Evolutionary conservation across 305 asterid genomes (phyloP).

Genomic region (Fraxinus sp.): DNA sequence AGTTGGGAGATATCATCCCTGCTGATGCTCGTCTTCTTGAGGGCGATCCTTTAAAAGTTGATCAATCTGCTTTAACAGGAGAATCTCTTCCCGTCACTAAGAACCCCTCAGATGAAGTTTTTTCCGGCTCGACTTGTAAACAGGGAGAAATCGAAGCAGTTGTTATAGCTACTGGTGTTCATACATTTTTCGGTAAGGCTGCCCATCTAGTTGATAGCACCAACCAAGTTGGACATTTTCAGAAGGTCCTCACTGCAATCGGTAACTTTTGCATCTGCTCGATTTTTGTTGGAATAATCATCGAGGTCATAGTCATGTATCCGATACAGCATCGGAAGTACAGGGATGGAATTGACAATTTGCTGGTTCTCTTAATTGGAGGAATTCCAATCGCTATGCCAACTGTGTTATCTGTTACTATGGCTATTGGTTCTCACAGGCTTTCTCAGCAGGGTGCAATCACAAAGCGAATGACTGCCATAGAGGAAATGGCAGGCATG

Average conservation of each 20-base stretch:
- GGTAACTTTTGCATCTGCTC: conserved; percentile 70
- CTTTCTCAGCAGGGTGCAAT: conserved; percentile 57
- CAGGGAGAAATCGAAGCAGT: conserved; percentile 61
- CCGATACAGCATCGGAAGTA: conserved; percentile 57
- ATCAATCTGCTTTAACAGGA: conserved; percentile 55
- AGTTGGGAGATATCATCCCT: conserved; percentile 54
- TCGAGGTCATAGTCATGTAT: conserved; percentile 56
- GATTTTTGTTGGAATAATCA: conserved; percentile 47
- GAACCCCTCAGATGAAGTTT: conserved; percentile 52
- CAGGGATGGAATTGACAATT: conserved; percentile 50
- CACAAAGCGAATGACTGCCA: conserved; percentile 58
- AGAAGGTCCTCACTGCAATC: conserved; percentile 57
- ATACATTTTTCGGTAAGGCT: conserved; percentile 62
- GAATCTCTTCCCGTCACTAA: conserved; percentile 60
- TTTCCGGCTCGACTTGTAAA: conserved; percentile 59
- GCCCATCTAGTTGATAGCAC: conserved; percentile 64
- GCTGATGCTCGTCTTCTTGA: conserved; percentile 62
- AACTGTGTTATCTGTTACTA: conserved; percentile 49
- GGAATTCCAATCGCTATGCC: conserved; percentile 65
- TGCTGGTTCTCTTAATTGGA: conserved; percentile 50
- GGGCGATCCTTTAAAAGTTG: conserved; percentile 51
- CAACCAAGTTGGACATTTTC: conserved; percentile 58
- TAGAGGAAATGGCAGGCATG: conserved; percentile 66
- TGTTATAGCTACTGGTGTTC: conserved; percentile 59
- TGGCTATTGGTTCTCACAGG: conserved; percentile 65